Evolutionary conservation across 2,329 filamentous ascomycete species (phyloP).

Genomic region (Madurella fahalii): DNA sequence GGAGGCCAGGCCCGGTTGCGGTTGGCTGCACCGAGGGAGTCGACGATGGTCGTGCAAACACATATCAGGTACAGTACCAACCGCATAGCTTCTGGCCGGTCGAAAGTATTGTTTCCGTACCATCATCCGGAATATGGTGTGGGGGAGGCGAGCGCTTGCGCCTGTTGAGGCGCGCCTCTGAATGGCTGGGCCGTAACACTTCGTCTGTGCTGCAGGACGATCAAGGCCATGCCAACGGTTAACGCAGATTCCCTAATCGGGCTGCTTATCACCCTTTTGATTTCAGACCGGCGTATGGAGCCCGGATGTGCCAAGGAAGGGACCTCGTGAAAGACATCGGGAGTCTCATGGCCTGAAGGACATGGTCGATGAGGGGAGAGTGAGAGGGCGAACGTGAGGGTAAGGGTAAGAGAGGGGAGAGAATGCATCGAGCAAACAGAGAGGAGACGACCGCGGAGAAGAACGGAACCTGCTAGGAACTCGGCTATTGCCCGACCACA

Average conservation of each 20-base stretch:
- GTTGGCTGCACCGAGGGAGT: constrained; percentile 14
- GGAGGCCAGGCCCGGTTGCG: constrained; percentile 11
- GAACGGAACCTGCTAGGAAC: neutral
- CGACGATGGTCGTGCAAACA: constrained; percentile 1
- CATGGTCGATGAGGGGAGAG: neutral
- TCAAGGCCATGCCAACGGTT: too few species aligned
- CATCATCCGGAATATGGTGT: constrained; percentile 6
- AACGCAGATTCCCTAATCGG: too few species aligned
- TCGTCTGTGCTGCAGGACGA: too few species aligned
- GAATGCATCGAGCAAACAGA: too few species aligned
- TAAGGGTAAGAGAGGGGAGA: too few species aligned
- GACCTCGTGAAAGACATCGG: neutral
- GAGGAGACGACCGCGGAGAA: too few species aligned
- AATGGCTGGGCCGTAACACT: constrained; percentile 8
- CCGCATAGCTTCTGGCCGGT: neutral
- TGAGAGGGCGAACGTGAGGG: neutral
- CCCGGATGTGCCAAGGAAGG: too few species aligned
- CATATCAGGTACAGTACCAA: constrained; percentile 5
- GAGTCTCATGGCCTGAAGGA: neutral
- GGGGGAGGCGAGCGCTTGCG: constrained; percentile 25
- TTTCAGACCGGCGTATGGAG: too few species aligned
- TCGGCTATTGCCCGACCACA: neutral
- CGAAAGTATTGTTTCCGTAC: constrained; percentile 4
- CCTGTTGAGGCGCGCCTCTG: constrained; percentile 16
- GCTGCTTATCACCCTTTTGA: too few species aligned